phyloP scores from a whole-genome alignment of 345 rosid genomes.

The Dipteronia dyeriana region DNA sequence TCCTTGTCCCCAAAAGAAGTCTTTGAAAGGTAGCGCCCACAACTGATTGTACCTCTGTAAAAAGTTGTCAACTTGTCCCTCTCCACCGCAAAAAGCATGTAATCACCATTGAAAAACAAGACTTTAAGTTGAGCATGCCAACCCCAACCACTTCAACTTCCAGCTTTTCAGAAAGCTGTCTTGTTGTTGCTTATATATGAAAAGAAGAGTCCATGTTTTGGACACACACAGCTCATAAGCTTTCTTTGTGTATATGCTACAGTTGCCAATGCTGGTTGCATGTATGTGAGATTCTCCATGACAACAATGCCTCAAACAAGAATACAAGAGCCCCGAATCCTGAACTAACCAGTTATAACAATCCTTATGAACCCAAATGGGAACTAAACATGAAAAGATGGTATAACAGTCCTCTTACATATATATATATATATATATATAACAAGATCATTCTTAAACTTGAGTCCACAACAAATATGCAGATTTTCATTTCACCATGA shows the following conservation, averaged over 20 bases:
- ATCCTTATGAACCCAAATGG: too few relatives aligned
- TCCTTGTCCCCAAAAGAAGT: neutral
- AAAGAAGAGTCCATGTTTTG: slow-evolving; percentile 20
- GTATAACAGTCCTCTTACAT: neutral
- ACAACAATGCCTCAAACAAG: neutral
- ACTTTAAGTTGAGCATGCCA: slow-evolving; percentile 13
- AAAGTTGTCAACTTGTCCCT: slow-evolving; percentile 19
- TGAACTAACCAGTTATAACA: neutral
- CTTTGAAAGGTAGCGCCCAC: neutral
- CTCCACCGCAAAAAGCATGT: slow-evolving; percentile 12
- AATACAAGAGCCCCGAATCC: too few relatives aligned
- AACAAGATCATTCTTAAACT: neutral
- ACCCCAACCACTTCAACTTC: slow-evolving; percentile 3
- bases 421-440: too few relatives aligned
- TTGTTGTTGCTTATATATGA: slow-evolving; percentile 6
- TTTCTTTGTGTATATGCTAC: neutral
- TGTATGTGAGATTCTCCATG: too few relatives aligned
- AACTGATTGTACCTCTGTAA: neutral
- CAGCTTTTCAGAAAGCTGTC: slow-evolving; percentile 25
- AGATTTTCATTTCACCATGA: neutral
- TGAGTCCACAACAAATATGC: too few relatives aligned
- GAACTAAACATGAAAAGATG: too few relatives aligned
- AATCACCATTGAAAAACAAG: neutral
- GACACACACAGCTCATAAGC: neutral
- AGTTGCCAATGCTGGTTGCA: too few relatives aligned